Evolutionary conservation across 1,284 basidiomycete species (phyloP).

Genomic region (Sanghuangporus baumii): DNA sequence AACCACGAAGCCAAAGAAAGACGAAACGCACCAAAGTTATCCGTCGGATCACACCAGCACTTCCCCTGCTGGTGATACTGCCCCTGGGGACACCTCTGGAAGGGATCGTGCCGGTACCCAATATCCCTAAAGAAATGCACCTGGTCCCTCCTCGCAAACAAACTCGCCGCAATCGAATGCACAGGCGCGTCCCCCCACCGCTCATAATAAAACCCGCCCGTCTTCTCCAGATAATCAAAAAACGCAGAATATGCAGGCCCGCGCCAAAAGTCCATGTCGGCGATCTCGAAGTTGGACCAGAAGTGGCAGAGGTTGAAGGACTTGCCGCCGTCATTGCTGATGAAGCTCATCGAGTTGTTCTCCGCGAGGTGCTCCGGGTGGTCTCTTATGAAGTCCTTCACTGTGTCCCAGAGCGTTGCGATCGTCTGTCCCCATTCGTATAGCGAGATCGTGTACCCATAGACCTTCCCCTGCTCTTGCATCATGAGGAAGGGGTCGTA

Average conservation of each 20-base stretch:
- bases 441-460: constrained; percentile 70
- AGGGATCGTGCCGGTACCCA: constrained; percentile 54
- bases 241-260: constrained; percentile 70
- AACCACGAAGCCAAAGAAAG: neutral
- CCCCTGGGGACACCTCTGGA: constrained; percentile 57
- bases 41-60: constrained; percentile 43
- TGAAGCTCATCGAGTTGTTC: constrained; percentile 69
- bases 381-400: constrained; percentile 64
- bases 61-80: constrained; percentile 39
- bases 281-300: constrained; percentile 87
- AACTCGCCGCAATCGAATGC: constrained; percentile 73
- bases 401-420: constrained; percentile 67
- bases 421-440: constrained; percentile 78
- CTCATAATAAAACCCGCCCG: constrained; percentile 86
- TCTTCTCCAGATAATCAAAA: constrained; percentile 72
- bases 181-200: constrained; percentile 88
- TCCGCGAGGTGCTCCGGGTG: constrained; percentile 65
- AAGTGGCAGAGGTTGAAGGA: constrained; percentile 80
- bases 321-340: constrained; percentile 69
- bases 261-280: constrained; percentile 77
- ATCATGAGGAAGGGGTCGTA: constrained; percentile 81
- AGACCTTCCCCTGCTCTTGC: constrained; percentile 70
- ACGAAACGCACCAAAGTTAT: constrained; percentile 41
- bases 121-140: constrained; percentile 72
- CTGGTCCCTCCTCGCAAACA: constrained; percentile 67